Conservation (phyloP, 148 eudicot genomes). For the Heliosperma pusillum region DNA sequence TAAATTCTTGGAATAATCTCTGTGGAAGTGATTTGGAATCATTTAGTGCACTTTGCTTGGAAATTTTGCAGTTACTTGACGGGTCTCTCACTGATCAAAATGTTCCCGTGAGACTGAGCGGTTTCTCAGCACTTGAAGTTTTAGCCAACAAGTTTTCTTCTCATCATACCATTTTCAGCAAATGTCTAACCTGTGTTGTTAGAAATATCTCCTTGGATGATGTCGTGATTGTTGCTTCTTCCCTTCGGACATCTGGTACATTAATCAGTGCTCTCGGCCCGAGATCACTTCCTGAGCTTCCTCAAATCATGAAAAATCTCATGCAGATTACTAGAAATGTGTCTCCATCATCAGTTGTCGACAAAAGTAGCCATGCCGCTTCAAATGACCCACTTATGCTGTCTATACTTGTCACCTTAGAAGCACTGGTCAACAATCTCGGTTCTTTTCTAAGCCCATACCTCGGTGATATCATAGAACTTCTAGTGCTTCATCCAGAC, state of each 20-base stretch:
- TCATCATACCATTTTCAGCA: constrained; percentile 47
- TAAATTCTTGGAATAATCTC: constrained; percentile 59
- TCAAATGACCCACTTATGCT: constrained; percentile 44
- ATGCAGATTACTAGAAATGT: constrained; percentile 34
- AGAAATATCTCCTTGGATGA: constrained; percentile 52
- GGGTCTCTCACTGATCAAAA: constrained; percentile 22
- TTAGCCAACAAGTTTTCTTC: constrained; percentile 59
- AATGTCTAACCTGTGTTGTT: constrained; percentile 59
- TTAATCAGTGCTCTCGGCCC: constrained; percentile 76
- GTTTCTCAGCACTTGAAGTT: constrained; percentile 70
- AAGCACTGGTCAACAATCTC: constrained; percentile 77
- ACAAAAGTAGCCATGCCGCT: neutral
- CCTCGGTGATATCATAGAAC: constrained; percentile 63
- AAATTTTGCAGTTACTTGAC: constrained; percentile 61
- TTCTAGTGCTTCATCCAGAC: constrained; percentile 57
- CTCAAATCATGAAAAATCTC: constrained; percentile 63
- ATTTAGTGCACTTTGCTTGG: constrained; percentile 48
- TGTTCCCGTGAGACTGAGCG: constrained; percentile 51
- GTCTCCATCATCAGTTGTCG: constrained; percentile 25
- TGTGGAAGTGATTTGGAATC: constrained; percentile 48
- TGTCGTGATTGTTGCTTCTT: constrained; percentile 48
- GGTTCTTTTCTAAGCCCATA: constrained; percentile 83
- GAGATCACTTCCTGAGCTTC: constrained; percentile 72
- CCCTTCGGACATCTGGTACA: constrained; percentile 70
- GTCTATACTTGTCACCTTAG: constrained; percentile 54